Base-by-base conservation (phyloP, 768 basidiomycete species). In the Rhizopogon rudus region DNA sequence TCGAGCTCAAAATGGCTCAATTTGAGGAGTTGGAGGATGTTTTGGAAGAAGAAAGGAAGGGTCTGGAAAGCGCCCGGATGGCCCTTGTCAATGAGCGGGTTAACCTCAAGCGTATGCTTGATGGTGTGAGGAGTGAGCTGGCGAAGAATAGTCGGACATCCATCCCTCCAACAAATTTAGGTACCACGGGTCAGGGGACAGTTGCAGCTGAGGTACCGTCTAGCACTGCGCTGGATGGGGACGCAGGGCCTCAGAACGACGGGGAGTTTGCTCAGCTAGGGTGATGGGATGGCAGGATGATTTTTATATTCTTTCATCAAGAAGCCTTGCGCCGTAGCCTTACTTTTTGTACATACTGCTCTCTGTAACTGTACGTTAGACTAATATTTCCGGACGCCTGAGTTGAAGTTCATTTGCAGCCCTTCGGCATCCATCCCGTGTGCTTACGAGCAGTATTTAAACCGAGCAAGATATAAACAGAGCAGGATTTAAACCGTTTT, bases 1-100 rank as follows among this genome's bases (percentile, higher is more conserved):
- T 98, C 39, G 95, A 98, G 65, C 76, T 96, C 52, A 98, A 99
- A 78, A 91, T 94, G 84, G 73, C 82, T 1, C 91, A 95, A 68
- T 98, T 98, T 64, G 97, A 98, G 67, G 87, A 92, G 69, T 76
- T 99, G 55, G 97, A 99, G 67, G 88, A 90, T 46, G 74, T 93
- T 8, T 75, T 99, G 51, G 97, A 98, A 67, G 87, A 92, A 51
- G 97, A 99, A 71, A 81, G 93, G 54, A 81, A 88, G 58, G 77
- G 82, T 37, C 72, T 99, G 43, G 97, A 99, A 76, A 83, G 85
- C 45, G 85, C 88, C 20, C 81, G 91, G 53, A 78, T 91, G 72
- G 80, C 84, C 40, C 74, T 98, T 41, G 83, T 91, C 52, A 86
- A 80, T 63, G 96, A 98, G 66, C 81, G 93, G 51, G 68, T 86